These are phyloP conservation scores for Nannochloropsis granulata DNA, from an alignment of 108 stramenopile genomes.

Conservation along the genomic window DNA sequence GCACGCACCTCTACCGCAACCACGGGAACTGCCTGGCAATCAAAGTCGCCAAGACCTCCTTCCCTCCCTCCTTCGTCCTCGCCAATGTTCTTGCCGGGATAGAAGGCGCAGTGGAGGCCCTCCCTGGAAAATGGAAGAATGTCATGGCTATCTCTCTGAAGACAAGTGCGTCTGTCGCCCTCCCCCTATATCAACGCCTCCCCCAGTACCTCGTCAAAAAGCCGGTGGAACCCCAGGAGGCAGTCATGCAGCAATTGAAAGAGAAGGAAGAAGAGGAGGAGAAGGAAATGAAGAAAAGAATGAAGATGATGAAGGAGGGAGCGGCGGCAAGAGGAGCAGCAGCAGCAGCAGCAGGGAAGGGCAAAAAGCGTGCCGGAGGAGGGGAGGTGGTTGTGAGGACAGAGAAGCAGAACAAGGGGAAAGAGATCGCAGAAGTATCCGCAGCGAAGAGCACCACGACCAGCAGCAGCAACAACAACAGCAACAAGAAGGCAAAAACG, in stretches of 20 bases:
- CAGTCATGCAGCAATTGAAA: neutral
- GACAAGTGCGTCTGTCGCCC: conserved; percentile 49
- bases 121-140: conserved; percentile 74
- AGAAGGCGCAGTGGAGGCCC: conserved; percentile 39
- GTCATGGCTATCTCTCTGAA: conserved; percentile 62
- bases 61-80: conserved; percentile 45
- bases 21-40: conserved; percentile 63
- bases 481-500: too few species aligned
- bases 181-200: conserved; percentile 68
- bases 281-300: conserved; percentile 3
- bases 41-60: conserved; percentile 58
- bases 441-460: neutral
- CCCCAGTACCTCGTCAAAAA: conserved; percentile 52
- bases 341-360: conserved; percentile 12
- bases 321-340: conserved; percentile 1
- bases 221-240: conserved; percentile 8
- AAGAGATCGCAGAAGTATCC: conserved; percentile 13
- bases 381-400: conserved; percentile 4
- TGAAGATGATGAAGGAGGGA: neutral
- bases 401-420: conserved; percentile 50
- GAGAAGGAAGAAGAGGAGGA: neutral
- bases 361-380: neutral
- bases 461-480: too few species aligned
- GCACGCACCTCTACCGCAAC: conserved; percentile 55
- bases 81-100: conserved; percentile 56